Percentiles rank a stretch among this genome's conserved stretches.
Evolutionary conservation across 805 yeast species (phyloP).

Genomic region (Sugiyamaella qingdaonensis): DNA sequence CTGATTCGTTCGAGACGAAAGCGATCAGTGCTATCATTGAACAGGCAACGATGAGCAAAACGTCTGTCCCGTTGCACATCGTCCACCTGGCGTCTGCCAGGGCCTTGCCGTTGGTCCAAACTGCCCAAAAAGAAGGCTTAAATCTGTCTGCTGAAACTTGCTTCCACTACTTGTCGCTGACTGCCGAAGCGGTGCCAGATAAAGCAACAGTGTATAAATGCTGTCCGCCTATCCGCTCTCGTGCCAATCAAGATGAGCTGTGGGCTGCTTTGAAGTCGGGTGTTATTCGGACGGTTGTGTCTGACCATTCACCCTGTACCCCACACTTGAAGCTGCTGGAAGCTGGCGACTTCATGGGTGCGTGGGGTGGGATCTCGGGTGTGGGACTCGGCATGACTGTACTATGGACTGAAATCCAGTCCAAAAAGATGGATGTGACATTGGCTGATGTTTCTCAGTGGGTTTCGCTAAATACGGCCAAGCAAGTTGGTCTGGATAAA

Average conservation of each 20-base stretch:
- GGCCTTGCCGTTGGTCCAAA: slow-evolving; percentile 67
- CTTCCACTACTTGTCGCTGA: slow-evolving; percentile 79
- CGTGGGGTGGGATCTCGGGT: slow-evolving; percentile 96
- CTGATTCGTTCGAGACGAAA: slow-evolving; percentile 80
- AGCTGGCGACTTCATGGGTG: slow-evolving; percentile 80
- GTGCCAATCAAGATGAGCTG: slow-evolving; percentile 61
- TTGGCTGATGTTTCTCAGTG: slow-evolving; percentile 66
- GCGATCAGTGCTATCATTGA: slow-evolving; percentile 71
- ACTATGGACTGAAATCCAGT: slow-evolving; percentile 62
- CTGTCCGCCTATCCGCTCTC: slow-evolving; percentile 88
- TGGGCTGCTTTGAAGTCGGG: slow-evolving; percentile 71
- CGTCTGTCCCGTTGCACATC: slow-evolving; percentile 51
- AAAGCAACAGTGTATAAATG: slow-evolving; percentile 84
- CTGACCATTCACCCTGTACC: slow-evolving; percentile 95
- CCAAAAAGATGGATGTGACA: slow-evolving; percentile 33
- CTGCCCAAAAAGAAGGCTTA: slow-evolving; percentile 49
- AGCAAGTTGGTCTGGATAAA: slow-evolving; percentile 72
- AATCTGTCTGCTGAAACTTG: slow-evolving; percentile 83
- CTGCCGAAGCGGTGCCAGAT: slow-evolving; percentile 72
- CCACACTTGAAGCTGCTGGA: slow-evolving; percentile 81
- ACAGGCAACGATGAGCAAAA: slow-evolving; percentile 24
- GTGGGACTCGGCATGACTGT: slow-evolving; percentile 88
- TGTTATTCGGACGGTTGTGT: slow-evolving; percentile 77
- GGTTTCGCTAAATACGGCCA: slow-evolving; percentile 81
- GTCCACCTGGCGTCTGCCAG: slow-evolving; percentile 87